These are phyloP conservation scores for Cymbopogon citratus DNA, from an alignment of 176 grass and related monocot genomes.

Conservation along the genomic window DNA sequence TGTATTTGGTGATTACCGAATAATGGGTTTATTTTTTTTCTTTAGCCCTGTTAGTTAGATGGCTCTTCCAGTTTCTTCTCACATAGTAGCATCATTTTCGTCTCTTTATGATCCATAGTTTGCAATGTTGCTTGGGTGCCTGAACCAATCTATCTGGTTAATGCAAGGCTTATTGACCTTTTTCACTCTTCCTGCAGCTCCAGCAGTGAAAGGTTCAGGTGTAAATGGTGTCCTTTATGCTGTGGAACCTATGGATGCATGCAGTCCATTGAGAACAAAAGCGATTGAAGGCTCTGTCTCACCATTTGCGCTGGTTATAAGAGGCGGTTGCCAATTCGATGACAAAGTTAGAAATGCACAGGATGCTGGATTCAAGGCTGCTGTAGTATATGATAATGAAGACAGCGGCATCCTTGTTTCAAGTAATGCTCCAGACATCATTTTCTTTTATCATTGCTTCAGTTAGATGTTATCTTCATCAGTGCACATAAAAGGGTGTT, in stretches of 20 bases:
- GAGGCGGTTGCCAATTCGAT: conserved; percentile 81
- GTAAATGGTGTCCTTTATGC: conserved; percentile 57
- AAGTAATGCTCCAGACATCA: conserved; percentile 47
- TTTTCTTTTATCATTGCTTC: not conserved
- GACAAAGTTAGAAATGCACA: conserved; percentile 82
- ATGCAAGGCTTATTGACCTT: not conserved
- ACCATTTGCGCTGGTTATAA: conserved; percentile 72
- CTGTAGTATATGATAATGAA: conserved; percentile 75
- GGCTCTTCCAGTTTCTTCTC: not conserved
- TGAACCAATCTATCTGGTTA: not conserved
- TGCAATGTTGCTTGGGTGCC: not conserved
- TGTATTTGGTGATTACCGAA: not conserved
- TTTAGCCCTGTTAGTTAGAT: not conserved
- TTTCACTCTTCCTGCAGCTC: conserved; percentile 50
- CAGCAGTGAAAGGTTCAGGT: conserved; percentile 57
- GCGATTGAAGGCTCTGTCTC: conserved; percentile 24
- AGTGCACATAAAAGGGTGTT: not conserved
- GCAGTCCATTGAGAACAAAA: conserved; percentile 50
- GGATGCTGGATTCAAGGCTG: conserved; percentile 69
- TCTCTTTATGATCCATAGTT: not conserved
- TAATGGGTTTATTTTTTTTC: not conserved
- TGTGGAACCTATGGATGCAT: conserved; percentile 67
- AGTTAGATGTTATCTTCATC: not conserved
- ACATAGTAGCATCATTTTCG: not conserved
- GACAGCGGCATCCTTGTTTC: conserved; percentile 50